Evolutionary conservation across 768 basidiomycete species (phyloP), one percentile per base, ranked within the genome.

Genomic region (Termitomyces titanicus): DNA sequence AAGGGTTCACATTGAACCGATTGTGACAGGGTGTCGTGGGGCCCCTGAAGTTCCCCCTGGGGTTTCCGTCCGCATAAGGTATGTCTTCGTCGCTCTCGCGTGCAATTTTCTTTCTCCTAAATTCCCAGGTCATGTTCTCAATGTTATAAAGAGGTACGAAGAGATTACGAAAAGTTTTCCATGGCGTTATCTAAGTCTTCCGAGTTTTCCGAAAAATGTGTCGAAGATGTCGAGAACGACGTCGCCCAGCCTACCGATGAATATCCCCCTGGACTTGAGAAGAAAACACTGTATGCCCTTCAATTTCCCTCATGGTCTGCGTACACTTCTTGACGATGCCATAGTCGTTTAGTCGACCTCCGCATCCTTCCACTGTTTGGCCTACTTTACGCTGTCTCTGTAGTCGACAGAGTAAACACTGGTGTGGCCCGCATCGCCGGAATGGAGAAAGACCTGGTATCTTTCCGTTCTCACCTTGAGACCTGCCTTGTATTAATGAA

Each of bases 291-390:
- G 47, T 47, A 47, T 33, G 47, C 17, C 22, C 1, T 1, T 24
- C 31, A 22, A 13, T 31, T 35, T 45, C 9, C 15, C 11, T 37
- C 3, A 1, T 37, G 24, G 8, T 37, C 5, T n/a, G 34, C 10
- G 10, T 29, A 9, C 27, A 24, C 22, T 12, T 25, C 24, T 24
- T 17, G 35, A 35, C 17, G 20, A 48, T 17, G 5, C 11, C 5
- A 11, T 37, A 48, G 72, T 47, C 66, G 70, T 33, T 60, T 53
- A 17, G 56, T 74, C 47, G 72, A 74, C 46, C 59, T 66, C 40
- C 65, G 69, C 48, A 67, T 73, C 63, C 60, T 74, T 11, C 73
- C 72, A 4, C 50, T 74, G 12, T 63, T 72, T 18, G 71, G 70
- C 18, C 42, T 70, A n/a, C 48, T 72, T 13, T 73, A 72, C 47